A percentile compares a stretch with the other conserved stretches of the same genome.
Conservation (phyloP, 805 yeast species). For the Hanseniaspora occidentalis region DNA sequence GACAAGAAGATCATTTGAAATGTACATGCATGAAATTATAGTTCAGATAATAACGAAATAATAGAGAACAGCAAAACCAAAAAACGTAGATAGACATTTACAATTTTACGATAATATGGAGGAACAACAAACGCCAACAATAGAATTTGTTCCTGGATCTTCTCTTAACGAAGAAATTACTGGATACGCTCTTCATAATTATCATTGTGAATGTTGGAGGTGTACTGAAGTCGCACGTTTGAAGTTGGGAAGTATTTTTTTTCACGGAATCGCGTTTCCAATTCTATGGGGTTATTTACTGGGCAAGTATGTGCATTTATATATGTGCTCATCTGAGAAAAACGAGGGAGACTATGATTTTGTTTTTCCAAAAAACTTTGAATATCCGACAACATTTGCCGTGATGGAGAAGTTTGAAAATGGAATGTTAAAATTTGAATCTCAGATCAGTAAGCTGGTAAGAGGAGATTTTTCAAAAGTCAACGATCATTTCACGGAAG, state of each 20-base stretch:
- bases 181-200: neutral
- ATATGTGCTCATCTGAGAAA: neutral
- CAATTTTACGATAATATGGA: no score
- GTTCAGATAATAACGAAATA: no score
- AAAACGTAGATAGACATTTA: no score
- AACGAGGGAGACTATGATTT: neutral
- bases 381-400: neutral
- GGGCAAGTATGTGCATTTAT: neutral
- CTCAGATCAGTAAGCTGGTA: neutral
- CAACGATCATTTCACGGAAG: neutral
- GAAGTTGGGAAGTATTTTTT: neutral
- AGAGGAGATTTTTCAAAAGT: neutral
- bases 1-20: no score
- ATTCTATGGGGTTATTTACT: conserved; percentile 1
- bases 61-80: no score
- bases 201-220: conserved; percentile 2
- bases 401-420: neutral
- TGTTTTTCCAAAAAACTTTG: neutral
- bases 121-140: no score
- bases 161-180: conserved; percentile 2
- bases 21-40: no score
- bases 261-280: conserved; percentile 3
- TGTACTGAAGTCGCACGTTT: neutral
- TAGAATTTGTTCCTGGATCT: neutral
- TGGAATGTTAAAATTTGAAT: neutral